Evolutionary conservation across 805 yeast genomes (phyloP).

Genomic region (Metschnikowia gruessii): DNA sequence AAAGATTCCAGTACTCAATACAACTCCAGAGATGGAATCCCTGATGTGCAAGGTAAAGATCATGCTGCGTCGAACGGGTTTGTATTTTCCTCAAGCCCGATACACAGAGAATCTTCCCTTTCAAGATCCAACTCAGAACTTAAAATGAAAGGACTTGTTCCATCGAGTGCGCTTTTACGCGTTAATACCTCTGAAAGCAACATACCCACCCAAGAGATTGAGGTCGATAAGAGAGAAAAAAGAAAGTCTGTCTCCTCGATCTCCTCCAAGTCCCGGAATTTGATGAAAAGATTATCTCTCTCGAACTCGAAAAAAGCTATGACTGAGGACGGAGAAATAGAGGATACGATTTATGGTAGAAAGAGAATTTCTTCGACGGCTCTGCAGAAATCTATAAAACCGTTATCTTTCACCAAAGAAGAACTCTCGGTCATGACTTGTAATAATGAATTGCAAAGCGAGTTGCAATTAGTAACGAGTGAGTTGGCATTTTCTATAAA

Average conservation of each 20-base stretch:
- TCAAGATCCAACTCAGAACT: slow-evolving; percentile 19
- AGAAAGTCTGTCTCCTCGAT: slow-evolving; percentile 27
- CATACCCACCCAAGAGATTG: slow-evolving; percentile 4
- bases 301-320: slow-evolving; percentile 9
- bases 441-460: slow-evolving; percentile 56
- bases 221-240: slow-evolving; percentile 17
- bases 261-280: slow-evolving; percentile 28
- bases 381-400: slow-evolving; percentile 12
- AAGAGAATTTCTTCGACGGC: slow-evolving; percentile 1
- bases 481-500: slow-evolving; percentile 72
- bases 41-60: not conserved
- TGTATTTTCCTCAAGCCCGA: not conserved
- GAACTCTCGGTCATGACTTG: slow-evolving; percentile 62
- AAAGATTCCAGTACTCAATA: not conserved
- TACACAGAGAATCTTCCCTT: slow-evolving; percentile 7
- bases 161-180: slow-evolving; percentile 15
- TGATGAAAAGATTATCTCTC: slow-evolving; percentile 35
- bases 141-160: slow-evolving; percentile 15
- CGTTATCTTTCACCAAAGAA: slow-evolving; percentile 47
- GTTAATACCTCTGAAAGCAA: slow-evolving; percentile 6
- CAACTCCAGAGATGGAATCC: not conserved
- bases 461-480: slow-evolving; percentile 63
- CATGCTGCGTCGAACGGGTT: not conserved
- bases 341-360: not conserved
- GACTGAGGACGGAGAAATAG: slow-evolving; percentile 1